phyloP scores from a whole-genome alignment of 208 protist species.

The Crithidia thermophila region DNA sequence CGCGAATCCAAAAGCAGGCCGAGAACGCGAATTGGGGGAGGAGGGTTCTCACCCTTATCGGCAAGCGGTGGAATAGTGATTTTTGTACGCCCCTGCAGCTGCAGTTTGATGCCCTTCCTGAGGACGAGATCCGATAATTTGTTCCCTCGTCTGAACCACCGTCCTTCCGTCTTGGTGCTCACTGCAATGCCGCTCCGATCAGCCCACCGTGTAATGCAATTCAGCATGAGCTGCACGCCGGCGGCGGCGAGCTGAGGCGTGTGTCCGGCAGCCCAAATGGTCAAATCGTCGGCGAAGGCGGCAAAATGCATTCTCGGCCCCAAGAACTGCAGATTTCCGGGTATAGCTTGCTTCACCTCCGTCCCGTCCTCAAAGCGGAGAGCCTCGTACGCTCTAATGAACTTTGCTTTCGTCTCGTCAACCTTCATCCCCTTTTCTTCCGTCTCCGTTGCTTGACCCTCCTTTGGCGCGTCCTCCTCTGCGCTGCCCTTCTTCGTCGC shows the following conservation, averaged over 20 bases:
- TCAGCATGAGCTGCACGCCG: not conserved
- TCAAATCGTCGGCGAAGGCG: slow-evolving; percentile 15
- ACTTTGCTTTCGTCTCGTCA: too few relatives aligned
- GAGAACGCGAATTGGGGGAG: too few relatives aligned
- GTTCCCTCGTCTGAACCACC: too few relatives aligned
- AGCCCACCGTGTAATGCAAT: not conserved
- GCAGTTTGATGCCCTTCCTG: too few relatives aligned
- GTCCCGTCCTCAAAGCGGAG: not conserved
- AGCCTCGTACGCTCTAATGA: not conserved
- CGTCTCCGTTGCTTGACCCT: not conserved
- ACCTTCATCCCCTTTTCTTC: not conserved
- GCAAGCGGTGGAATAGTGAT: too few relatives aligned
- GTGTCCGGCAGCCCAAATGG: slow-evolving; percentile 5
- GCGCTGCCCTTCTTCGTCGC: not conserved
- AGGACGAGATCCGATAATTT: too few relatives aligned
- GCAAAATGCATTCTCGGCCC: not conserved
- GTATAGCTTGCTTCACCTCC: not conserved
- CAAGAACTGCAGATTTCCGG: not conserved
- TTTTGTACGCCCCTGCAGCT: too few relatives aligned
- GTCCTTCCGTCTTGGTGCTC: not conserved
- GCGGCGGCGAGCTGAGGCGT: not conserved
- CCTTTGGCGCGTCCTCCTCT: not conserved
- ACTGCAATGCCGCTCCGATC: not conserved
- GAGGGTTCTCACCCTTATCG: too few relatives aligned
- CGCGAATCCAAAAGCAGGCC: too few relatives aligned